These are phyloP conservation scores for Crithidia expoeki DNA, from an alignment of 208 protist genomes.

Conservation along the genomic window DNA sequence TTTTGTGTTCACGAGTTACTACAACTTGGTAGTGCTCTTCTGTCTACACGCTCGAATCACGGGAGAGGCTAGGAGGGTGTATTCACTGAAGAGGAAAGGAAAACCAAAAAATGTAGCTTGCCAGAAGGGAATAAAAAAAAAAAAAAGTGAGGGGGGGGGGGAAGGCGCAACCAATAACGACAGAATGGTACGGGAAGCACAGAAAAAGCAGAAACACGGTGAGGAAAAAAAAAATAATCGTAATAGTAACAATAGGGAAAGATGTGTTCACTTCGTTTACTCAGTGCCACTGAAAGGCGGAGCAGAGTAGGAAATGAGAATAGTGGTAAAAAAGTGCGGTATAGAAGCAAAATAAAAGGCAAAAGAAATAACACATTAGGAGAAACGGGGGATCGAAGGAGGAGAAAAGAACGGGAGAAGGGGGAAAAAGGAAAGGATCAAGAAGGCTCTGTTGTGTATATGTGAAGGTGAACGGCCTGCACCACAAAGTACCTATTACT, in stretches of 20 bases:
- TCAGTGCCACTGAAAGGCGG: not conserved
- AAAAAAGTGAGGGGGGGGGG: not conserved
- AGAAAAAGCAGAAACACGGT: not conserved
- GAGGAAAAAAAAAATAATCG: not conserved
- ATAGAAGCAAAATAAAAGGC: not conserved
- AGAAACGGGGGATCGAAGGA: too few species aligned
- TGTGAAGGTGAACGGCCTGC: too few species aligned
- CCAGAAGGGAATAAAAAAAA: not conserved
- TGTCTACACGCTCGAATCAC: not conserved
- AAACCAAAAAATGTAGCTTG: conserved; percentile 8
- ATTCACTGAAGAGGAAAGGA: not conserved
- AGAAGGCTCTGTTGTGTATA: too few species aligned
- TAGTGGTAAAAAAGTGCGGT: not conserved
- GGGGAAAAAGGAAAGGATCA: not conserved
- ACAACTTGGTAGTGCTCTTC: too few species aligned
- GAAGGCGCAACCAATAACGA: not conserved
- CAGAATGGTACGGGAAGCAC: too few species aligned
- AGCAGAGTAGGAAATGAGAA: conserved; percentile 1
- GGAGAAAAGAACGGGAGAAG: not conserved
- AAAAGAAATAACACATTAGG: conserved; percentile 1
- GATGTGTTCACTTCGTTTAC: not conserved
- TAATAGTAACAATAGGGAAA: conserved; percentile 11
- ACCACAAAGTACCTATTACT: not conserved
- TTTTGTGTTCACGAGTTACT: not conserved
- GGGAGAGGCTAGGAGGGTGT: not conserved